Base-by-base conservation (phyloP, 352 stramenopile genomes). In the Pythium guiyangense region DNA sequence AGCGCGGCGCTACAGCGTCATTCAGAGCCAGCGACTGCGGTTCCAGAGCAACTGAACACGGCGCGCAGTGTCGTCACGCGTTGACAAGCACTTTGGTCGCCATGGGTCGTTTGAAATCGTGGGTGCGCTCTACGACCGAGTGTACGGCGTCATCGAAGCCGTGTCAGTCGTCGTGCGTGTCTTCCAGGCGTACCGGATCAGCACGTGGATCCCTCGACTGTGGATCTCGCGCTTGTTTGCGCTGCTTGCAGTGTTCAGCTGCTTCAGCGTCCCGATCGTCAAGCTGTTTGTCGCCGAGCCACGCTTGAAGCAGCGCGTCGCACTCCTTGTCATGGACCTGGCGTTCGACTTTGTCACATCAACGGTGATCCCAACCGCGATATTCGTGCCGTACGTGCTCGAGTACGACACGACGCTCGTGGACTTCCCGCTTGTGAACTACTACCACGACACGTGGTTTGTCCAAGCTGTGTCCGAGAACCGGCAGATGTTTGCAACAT, bases 381-480 rank as follows among this genome's bases (percentile, higher is more conserved):
- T 60, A n/a, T 48, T 40, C 26, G 31, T 42, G 34, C 46, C 45
- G 14, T 61, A 61, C 11, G 35, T 54, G 22, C 39, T 49, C 46
- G 35, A 18, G 4, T 53, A 53, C 17, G 45, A 61, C 14, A 17
- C 22, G 5, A n/a, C 8, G 18, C 34, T 50, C 44, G n/a, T 12
- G 15, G 53, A 59, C 20, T 59, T 52, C 26, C 53, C 53, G 22
- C 31, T 59, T 6, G n/a, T 59, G 42, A 52, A 59, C 43, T 51
- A 59, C 46, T 61, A 61, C 46, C 22, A 20, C 22, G 35, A 61
- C 34, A 56, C 54, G 22, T 61, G 55, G 35, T 57, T 49, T 15
- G 26, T 62, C 22, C 35, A 57, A 17, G 47, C 47, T 0, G 34
- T 56, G 6, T 55, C 35, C 8, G 35, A 62, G 54, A 59, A 52